phyloP scores from a whole-genome alignment of 1,284 basidiomycete genomes.

The Wallemia mellicola region DNA sequence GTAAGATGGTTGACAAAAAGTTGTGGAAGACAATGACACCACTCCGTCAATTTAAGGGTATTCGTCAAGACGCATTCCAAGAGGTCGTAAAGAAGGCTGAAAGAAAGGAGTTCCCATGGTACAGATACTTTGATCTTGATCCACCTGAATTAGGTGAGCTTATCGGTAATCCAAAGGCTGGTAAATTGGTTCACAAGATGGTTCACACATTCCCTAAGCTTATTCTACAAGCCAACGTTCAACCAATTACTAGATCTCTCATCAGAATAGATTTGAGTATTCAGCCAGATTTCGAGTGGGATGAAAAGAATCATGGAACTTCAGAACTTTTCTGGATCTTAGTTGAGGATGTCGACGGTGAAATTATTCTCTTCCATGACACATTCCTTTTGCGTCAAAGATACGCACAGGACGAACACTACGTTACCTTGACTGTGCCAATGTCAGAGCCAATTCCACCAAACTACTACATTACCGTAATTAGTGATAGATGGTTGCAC shows the following conservation, averaged over 20 bases:
- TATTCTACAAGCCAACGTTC: constrained; percentile 71
- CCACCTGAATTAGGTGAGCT: constrained; percentile 76
- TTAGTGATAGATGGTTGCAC: constrained; percentile 88
- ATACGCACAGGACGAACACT: constrained; percentile 40
- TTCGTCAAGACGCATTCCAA: constrained; percentile 23
- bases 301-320: constrained; percentile 65
- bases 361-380: constrained; percentile 80
- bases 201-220: constrained; percentile 92
- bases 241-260: constrained; percentile 67
- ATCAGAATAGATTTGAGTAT: constrained; percentile 69
- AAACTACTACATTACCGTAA: constrained; percentile 84
- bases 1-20: constrained; percentile 82
- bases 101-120: constrained; percentile 96
- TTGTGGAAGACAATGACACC: constrained; percentile 99
- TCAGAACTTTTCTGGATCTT: constrained; percentile 74
- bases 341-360: constrained; percentile 91
- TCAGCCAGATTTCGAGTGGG: constrained; percentile 88
- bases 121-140: constrained; percentile 72
- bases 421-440: constrained; percentile 70
- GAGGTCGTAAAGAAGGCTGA: constrained; percentile 81
- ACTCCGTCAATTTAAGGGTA: constrained; percentile 72
- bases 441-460: constrained; percentile 93
- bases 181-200: constrained; percentile 66
- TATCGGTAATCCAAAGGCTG: constrained; percentile 62
- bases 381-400: constrained; percentile 67